Base-by-base conservation (phyloP, 2,329 filamentous ascomycete species). In the Nemania sp. region DNA sequence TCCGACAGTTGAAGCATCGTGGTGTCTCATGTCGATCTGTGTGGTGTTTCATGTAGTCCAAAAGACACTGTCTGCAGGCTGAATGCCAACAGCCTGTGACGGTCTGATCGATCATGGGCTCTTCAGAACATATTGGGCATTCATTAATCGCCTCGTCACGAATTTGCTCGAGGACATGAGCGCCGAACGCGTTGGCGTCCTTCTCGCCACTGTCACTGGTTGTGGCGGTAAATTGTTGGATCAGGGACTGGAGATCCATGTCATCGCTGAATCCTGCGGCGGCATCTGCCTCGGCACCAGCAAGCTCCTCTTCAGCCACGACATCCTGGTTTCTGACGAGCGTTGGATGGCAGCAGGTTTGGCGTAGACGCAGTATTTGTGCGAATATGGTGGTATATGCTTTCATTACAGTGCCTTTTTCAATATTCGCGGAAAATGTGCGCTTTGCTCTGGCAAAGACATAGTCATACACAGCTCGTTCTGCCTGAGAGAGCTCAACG, bases 11-110 rank as follows among this genome's bases (percentile, higher is more conserved):
- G 78, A 97, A 96, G 76, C 95, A 99, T 10, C 89, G 86, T 1
- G 95, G 90, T 0, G 89, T 75, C 51, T 91, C 84, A 45, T 88
- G 87, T 60, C 89, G 91, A 67, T 91, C 88, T 4, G 83, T 89
- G 73, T 97, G 90, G 70, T 97, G 92, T 64, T 90, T 87, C 71
- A 99, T 96, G 68, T 92, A 97, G 68, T 92, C 88, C 1, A 96
- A 79, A n/a, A 98, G 79, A 69, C 95, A 99, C 64, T 91, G 89
- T 76, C 95, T 97, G 79, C 95, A 99, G 0, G 95, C 93, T 35
- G 91, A 96, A 75, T 99, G 95, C 92, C 95, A 99, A 76, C 95
- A 99, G 0, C 92, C 91, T 0, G 95, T 98, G 1, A 99, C 95
- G 0, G 90, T 90, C 72, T 96, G 94, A 55, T 97, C 90, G 42